These are phyloP conservation scores for Dissophora globulifera DNA, from an alignment of 192 early-diverging fungal genomes.

Conservation along the genomic window DNA sequence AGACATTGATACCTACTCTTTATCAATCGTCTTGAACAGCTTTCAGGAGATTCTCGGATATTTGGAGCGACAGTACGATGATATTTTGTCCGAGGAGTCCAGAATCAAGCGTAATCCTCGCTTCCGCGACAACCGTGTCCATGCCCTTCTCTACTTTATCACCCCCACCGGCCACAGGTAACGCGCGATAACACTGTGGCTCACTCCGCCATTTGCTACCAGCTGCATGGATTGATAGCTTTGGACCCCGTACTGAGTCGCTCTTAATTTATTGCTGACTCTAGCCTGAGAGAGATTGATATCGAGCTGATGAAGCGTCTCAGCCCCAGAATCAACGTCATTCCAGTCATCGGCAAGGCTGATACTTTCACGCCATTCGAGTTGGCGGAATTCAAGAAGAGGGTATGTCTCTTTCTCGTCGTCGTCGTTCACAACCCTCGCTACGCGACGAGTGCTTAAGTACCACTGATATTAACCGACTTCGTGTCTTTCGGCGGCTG, in stretches of 20 bases:
- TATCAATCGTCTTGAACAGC: conserved; percentile 60
- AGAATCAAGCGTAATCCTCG: conserved; percentile 86
- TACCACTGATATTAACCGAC: neutral
- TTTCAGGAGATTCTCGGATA: conserved; percentile 94
- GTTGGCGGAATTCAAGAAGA: conserved; percentile 87
- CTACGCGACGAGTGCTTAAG: neutral
- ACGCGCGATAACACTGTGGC: neutral
- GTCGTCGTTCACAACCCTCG: no score
- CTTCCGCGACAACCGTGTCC: conserved; percentile 94
- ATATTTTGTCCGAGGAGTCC: conserved; percentile 91
- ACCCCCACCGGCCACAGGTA: conserved; percentile 94
- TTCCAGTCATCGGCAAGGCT: conserved; percentile 95
- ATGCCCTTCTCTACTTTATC: conserved; percentile 98
- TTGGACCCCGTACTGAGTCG: no score
- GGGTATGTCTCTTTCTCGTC: conserved; percentile 58
- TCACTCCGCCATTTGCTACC: neutral
- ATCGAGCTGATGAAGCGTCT: conserved; percentile 93
- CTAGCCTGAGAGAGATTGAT: conserved; percentile 92
- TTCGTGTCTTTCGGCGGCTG: neutral
- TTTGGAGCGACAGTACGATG: conserved; percentile 94
- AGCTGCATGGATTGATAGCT: no score
- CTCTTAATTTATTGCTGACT: no score
- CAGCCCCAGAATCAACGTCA: conserved; percentile 93
- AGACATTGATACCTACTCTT: no score
- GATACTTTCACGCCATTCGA: conserved; percentile 93